A percentile compares a stretch with the other conserved stretches of the same genome.
Conservation (phyloP, 1,284 basidiomycete genomes). For the Microbotryum silenes-acaulis region DNA sequence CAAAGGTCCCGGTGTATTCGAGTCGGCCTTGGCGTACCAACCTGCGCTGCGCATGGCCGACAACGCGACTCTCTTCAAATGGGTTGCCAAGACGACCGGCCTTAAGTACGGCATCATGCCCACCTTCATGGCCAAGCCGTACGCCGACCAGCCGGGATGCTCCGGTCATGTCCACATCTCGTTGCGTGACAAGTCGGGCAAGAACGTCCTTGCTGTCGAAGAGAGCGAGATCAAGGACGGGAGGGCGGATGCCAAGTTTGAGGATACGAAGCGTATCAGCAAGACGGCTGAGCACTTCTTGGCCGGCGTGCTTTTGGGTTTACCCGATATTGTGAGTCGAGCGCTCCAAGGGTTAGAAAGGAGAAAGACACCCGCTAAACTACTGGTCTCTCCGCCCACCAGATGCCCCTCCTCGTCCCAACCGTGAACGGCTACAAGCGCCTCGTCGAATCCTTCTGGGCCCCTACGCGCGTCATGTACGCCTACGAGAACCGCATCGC, state of each 20-base stretch:
- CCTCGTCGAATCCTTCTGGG: conserved; percentile 53
- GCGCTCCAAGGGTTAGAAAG: too few relatives aligned
- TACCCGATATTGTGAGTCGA: conserved; percentile 56
- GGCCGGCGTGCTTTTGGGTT: conserved; percentile 77
- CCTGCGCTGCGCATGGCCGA: conserved; percentile 82
- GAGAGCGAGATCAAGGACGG: conserved; percentile 56
- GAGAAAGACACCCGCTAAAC: too few relatives aligned
- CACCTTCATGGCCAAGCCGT: conserved; percentile 96
- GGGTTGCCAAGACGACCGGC: conserved; percentile 75
- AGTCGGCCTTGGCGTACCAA: conserved; percentile 85
- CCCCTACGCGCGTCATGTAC: conserved; percentile 57
- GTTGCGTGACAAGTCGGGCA: conserved; percentile 59
- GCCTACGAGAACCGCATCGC: conserved; percentile 91
- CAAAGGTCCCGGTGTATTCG: conserved; percentile 57
- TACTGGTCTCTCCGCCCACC: neutral
- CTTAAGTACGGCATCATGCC: conserved; percentile 81
- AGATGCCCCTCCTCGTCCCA: conserved; percentile 38
- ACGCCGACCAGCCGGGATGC: conserved; percentile 30
- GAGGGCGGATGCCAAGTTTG: conserved; percentile 59
- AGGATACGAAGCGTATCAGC: conserved; percentile 77
- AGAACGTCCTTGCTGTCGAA: conserved; percentile 68
- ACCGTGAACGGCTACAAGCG: conserved; percentile 66
- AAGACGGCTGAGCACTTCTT: conserved; percentile 84
- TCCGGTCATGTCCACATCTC: conserved; percentile 85
- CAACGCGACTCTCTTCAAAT: conserved; percentile 89